These are phyloP conservation scores for Lasiosphaeria ovina DNA, from an alignment of 495 filamentous ascomycete genomes.

Conservation along the genomic window DNA sequence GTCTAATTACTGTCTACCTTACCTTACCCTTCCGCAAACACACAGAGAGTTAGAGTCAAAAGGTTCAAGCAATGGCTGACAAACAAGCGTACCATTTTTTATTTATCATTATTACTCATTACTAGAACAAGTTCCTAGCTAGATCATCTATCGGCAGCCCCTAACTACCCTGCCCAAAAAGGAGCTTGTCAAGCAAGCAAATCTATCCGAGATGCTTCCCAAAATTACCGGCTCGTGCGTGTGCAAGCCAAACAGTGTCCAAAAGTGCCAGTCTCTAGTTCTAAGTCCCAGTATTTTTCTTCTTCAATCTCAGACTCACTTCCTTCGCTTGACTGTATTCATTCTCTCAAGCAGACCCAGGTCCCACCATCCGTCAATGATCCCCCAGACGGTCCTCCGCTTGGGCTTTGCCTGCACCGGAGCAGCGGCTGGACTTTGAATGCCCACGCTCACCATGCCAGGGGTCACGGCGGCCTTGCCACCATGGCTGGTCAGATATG, in stretches of 20 bases:
- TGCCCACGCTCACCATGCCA: conserved; percentile 9
- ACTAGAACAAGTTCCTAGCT: conserved; percentile 23
- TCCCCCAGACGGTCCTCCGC: conserved; percentile 38
- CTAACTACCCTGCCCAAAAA: no score
- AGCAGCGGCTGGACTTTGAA: conserved; percentile 6
- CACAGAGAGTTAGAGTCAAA: no score
- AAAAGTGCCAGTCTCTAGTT: background rate
- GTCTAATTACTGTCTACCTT: no score
- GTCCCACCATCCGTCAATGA: conserved; percentile 51
- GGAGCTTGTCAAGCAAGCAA: background rate
- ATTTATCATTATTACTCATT: conserved; percentile 17
- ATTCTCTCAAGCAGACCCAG: conserved; percentile 42
- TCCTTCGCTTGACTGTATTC: conserved; percentile 29
- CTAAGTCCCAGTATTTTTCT: background rate
- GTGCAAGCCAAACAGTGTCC: background rate
- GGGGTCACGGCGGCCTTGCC: conserved; percentile 9
- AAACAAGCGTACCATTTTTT: background rate
- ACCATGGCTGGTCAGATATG: background rate
- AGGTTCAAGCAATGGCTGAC: no score
- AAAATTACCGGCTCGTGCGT: background rate
- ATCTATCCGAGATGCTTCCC: conserved; percentile 6
- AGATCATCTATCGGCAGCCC: background rate
- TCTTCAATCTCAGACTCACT: background rate
- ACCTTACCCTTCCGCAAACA: no score
- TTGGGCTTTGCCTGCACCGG: conserved; percentile 22